Evolutionary conservation across 805 yeast species (phyloP).

Genomic region (Ogataea kodamae): DNA sequence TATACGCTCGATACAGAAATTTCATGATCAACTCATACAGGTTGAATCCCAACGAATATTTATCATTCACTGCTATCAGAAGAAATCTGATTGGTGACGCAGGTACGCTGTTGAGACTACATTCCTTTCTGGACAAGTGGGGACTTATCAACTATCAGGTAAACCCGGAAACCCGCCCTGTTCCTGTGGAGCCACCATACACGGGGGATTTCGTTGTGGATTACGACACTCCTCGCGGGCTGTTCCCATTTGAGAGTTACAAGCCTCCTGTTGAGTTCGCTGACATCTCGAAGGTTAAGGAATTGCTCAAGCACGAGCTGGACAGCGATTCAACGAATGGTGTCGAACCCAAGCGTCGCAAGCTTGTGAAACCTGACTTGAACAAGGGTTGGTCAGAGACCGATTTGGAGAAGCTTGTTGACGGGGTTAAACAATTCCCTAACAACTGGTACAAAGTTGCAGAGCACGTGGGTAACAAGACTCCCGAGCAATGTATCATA

Average conservation of each 20-base stretch:
- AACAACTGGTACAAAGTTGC: constrained; percentile 82
- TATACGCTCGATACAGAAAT: constrained; percentile 78
- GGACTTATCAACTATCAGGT: constrained; percentile 92
- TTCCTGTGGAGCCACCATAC: constrained; percentile 64
- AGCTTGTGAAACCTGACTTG: constrained; percentile 34
- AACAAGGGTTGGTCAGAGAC: constrained; percentile 60
- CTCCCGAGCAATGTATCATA: constrained; percentile 76
- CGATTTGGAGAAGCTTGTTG: constrained; percentile 57
- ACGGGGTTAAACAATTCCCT: constrained; percentile 57
- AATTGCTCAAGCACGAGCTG: constrained; percentile 16
- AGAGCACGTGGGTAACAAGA: constrained; percentile 58
- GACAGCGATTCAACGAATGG: constrained; percentile 10
- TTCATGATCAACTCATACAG: constrained; percentile 87
- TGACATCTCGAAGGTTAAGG: constrained; percentile 29
- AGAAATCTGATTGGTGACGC: constrained; percentile 91
- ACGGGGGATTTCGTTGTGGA: constrained; percentile 74
- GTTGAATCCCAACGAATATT: constrained; percentile 82
- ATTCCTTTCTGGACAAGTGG: constrained; percentile 83
- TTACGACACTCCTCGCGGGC: constrained; percentile 86
- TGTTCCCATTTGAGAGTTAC: constrained; percentile 86
- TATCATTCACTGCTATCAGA: constrained; percentile 87
- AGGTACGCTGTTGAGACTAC: constrained; percentile 80
- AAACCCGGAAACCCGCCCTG: constrained; percentile 70
- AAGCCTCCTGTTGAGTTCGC: constrained; percentile 56
- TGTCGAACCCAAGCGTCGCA: constrained; percentile 23